Percentiles rank a stretch among this genome's conserved stretches.
phyloP scores from a whole-genome alignment of 306 rosid genomes.

The Boehmeria nivea region DNA sequence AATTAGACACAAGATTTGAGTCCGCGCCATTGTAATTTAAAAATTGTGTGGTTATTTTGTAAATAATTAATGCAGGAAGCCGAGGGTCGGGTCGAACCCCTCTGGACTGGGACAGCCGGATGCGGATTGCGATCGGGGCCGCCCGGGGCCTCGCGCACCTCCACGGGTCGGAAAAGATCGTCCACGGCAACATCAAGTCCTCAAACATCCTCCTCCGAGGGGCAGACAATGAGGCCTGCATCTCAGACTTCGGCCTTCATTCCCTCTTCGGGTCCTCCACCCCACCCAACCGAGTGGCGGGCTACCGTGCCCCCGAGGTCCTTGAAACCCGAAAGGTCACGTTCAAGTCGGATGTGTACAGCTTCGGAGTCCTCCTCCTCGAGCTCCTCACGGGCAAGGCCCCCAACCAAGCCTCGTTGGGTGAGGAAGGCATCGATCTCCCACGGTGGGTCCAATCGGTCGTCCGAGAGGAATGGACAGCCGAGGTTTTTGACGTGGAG shows the following conservation, averaged over 20 bases:
- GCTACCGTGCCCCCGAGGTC: constrained; percentile 84
- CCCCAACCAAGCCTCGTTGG: constrained; percentile 89
- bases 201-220: constrained; percentile 76
- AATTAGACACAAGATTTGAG: neutral
- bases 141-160: constrained; percentile 77
- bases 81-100: constrained; percentile 96
- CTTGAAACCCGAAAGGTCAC: constrained; percentile 69
- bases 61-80: constrained; percentile 52
- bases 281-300: constrained; percentile 72
- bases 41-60: too few relatives aligned
- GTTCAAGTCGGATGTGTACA: constrained; percentile 90
- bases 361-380: constrained; percentile 79
- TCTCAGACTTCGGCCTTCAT: constrained; percentile 82
- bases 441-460: constrained; percentile 99
- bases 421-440: constrained; percentile 86
- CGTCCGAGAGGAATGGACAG: constrained; percentile 97
- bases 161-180: constrained; percentile 74
- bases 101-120: constrained; percentile 86
- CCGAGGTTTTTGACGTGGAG: constrained; percentile 92
- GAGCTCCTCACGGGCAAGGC: constrained; percentile 93
- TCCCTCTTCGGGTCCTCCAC: constrained; percentile 60
- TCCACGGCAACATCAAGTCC: constrained; percentile 88
- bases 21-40: too few relatives aligned
- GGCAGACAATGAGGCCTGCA: constrained; percentile 50
- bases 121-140: constrained; percentile 63